A percentile compares a stretch with the other conserved stretches of the same genome.
Evolutionary conservation across 2,329 filamentous ascomycete genomes (phyloP).

Genomic region (Xylariaceae sp.): DNA sequence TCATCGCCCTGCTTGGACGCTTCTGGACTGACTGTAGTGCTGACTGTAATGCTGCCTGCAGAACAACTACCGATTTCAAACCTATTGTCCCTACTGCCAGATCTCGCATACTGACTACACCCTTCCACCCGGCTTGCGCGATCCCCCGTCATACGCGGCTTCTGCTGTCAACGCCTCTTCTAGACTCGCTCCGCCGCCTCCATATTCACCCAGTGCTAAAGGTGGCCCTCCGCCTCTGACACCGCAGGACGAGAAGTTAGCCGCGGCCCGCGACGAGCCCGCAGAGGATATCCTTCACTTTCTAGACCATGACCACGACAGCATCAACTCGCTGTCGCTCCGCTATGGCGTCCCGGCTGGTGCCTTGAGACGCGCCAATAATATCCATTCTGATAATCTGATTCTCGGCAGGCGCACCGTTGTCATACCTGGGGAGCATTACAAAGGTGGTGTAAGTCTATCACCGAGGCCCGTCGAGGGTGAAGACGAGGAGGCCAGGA

Average conservation of each 20-base stretch:
- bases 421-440: slow-evolving; percentile 68
- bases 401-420: slow-evolving; percentile 67
- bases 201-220: slow-evolving; percentile 35
- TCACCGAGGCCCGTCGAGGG: slow-evolving; percentile 70
- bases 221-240: slow-evolving; percentile 4
- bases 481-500: slow-evolving; percentile 70
- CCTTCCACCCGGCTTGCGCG: slow-evolving; percentile 61
- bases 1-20: neutral
- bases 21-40: slow-evolving; percentile 8
- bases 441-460: slow-evolving; percentile 64
- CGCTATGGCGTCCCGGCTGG: slow-evolving; percentile 66
- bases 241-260: slow-evolving; percentile 30
- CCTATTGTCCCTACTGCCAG: slow-evolving; percentile 74
- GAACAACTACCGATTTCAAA: slow-evolving; percentile 65
- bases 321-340: slow-evolving; percentile 65
- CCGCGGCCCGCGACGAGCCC: slow-evolving; percentile 26
- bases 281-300: slow-evolving; percentile 72
- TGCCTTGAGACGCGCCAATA: slow-evolving; percentile 64
- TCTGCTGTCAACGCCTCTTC: slow-evolving; percentile 31
- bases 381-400: slow-evolving; percentile 68
- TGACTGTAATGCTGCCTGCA: slow-evolving; percentile 26
- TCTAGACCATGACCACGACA: slow-evolving; percentile 67
- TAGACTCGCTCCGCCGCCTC: slow-evolving; percentile 36
- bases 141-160: slow-evolving; percentile 65
- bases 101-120: slow-evolving; percentile 54